A percentile compares a stretch with the other conserved stretches of the same genome.
Evolutionary conservation across 2,329 filamentous ascomycete genomes (phyloP).

Genomic region (Cercospora sp.): DNA sequence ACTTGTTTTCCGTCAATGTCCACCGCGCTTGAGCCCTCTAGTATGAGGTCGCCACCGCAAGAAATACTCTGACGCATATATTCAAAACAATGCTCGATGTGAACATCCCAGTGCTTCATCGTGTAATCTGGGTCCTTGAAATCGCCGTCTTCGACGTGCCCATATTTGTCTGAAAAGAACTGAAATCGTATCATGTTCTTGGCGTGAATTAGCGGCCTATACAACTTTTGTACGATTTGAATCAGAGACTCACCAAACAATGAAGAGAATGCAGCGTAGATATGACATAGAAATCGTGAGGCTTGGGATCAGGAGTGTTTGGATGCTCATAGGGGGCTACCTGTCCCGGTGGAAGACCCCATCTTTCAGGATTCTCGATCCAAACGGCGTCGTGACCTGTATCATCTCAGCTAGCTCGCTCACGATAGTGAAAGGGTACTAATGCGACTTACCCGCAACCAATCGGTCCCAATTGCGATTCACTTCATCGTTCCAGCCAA

Average conservation of each 20-base stretch:
- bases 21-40: not conserved
- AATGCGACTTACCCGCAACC: not conserved
- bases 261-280: not conserved
- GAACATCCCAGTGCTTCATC: not conserved
- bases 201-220: not conserved
- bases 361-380: not conserved
- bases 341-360: not conserved
- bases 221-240: not conserved
- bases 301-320: not conserved
- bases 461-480: not conserved
- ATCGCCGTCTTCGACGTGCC: not conserved
- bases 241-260: not conserved
- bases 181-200: not conserved
- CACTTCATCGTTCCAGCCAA: not conserved
- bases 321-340: not conserved
- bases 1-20: not conserved
- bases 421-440: no score
- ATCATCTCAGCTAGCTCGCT: not conserved
- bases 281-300: not conserved
- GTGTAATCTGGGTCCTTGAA: not conserved
- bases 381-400: not conserved
- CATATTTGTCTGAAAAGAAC: not conserved
- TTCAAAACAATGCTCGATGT: not conserved
- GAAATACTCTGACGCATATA: not conserved
- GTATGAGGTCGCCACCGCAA: not conserved